Conservation (phyloP, 2,329 filamentous ascomycete species). For the Ceratocystis eucalypticola region DNA sequence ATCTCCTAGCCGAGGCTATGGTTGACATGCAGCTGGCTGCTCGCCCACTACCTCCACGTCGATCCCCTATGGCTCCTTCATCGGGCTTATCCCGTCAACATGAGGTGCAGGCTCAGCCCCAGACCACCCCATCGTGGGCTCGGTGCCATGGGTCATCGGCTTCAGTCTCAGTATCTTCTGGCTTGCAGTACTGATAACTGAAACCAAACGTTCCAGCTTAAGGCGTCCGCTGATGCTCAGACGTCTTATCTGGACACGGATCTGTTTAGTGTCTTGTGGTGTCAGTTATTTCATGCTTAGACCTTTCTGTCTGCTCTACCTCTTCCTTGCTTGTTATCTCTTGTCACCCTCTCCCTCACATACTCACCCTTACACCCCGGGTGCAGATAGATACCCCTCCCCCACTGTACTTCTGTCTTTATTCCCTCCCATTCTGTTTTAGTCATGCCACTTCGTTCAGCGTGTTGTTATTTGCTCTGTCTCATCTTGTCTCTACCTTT, state of each 20-base stretch:
- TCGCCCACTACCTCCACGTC: slow-evolving; percentile 22
- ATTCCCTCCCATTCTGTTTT: not conserved
- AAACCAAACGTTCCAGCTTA: not conserved
- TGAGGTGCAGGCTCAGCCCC: not conserved
- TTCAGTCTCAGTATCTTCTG: slow-evolving; percentile 9
- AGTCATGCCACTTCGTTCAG: not conserved
- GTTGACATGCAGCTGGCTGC: slow-evolving; percentile 51
- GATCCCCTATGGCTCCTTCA: not conserved
- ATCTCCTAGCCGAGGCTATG: slow-evolving; percentile 44
- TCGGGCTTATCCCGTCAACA: not conserved
- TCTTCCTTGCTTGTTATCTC: too few relatives aligned
- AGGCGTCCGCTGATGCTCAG: not conserved
- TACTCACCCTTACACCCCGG: not conserved
- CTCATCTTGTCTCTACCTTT: not conserved
- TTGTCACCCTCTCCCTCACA: not conserved
- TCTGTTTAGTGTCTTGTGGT: too few relatives aligned
- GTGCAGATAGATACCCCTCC: not conserved
- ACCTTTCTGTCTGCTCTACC: too few relatives aligned
- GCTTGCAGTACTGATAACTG: not conserved
- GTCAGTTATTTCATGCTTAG: too few relatives aligned
- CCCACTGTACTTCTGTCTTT: not conserved
- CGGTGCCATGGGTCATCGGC: slow-evolving; percentile 13
- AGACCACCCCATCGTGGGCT: slow-evolving; percentile 6
- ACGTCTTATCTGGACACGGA: too few relatives aligned
- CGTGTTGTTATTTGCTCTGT: not conserved